Conservation (phyloP, 768 basidiomycete genomes). For the Auricularia cornea region DNA sequence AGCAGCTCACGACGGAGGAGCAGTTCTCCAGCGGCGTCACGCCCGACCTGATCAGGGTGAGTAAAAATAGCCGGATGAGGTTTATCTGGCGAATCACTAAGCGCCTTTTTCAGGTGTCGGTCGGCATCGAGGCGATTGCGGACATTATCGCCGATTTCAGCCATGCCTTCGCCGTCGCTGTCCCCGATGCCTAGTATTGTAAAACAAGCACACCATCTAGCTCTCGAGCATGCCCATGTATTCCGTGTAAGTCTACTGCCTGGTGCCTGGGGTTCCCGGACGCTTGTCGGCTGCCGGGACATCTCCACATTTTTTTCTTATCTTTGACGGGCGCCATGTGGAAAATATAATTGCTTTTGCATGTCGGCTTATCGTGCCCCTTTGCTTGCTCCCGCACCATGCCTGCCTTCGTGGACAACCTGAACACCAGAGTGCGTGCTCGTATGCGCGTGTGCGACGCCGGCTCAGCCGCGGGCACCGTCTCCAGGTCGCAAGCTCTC, state of each 20-base stretch:
- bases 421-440: slow-evolving; percentile 31
- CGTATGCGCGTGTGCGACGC: background rate
- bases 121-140: slow-evolving; percentile 33
- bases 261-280: background rate
- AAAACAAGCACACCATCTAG: background rate
- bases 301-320: too few species aligned
- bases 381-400: slow-evolving; percentile 15
- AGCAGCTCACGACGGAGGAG: slow-evolving; percentile 55
- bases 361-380: slow-evolving; percentile 13
- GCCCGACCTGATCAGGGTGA: slow-evolving; percentile 63
- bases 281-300: too few species aligned
- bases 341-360: slow-evolving; percentile 1
- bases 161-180: slow-evolving; percentile 24
- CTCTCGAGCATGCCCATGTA: too few species aligned
- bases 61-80: too few species aligned
- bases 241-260: background rate
- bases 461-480: slow-evolving; percentile 5
- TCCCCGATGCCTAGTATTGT: slow-evolving; percentile 6
- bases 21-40: slow-evolving; percentile 60
- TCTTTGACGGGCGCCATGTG: background rate
- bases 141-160: slow-evolving; percentile 39
- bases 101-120: slow-evolving; percentile 25
- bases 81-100: background rate
- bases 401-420: slow-evolving; percentile 33
- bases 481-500: slow-evolving; percentile 30